These are phyloP conservation scores for Acanthamoeba pearcei DNA, from an alignment of 208 protist species.

Conservation along the genomic window DNA sequence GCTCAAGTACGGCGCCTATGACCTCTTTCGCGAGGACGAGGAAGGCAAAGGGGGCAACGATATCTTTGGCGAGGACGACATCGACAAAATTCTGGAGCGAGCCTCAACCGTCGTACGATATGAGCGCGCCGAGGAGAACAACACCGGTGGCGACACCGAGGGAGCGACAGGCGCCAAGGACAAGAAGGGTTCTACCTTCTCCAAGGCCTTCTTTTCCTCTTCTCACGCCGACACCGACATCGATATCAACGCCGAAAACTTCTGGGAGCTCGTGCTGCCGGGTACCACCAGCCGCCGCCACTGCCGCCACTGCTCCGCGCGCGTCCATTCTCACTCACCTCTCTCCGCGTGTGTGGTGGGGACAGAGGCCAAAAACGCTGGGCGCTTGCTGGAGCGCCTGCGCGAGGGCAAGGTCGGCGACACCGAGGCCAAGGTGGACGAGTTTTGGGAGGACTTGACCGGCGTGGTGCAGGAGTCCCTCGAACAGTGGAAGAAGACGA, in stretches of 20 bases:
- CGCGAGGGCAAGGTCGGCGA: constrained; percentile 11
- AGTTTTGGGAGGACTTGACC: constrained; percentile 58
- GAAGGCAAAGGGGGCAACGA: constrained; percentile 26
- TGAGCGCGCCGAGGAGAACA: background rate
- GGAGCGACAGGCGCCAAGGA: constrained; percentile 32
- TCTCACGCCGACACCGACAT: constrained; percentile 67
- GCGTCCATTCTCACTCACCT: too few species aligned
- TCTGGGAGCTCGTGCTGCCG: constrained; percentile 86
- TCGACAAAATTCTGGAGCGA: constrained; percentile 83
- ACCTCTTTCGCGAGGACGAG: constrained; percentile 78
- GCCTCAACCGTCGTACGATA: constrained; percentile 74
- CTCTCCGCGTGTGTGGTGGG: background rate
- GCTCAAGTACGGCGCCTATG: constrained; percentile 87
- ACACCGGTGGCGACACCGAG: background rate
- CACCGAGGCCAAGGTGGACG: constrained; percentile 2
- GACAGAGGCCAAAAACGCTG: constrained; percentile 53
- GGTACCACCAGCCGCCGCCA: background rate
- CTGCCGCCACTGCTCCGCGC: too few species aligned
- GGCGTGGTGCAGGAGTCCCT: constrained; percentile 20
- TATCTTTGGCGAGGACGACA: constrained; percentile 44
- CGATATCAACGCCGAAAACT: constrained; percentile 87
- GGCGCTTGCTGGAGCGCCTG: constrained; percentile 8
- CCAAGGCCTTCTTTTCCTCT: constrained; percentile 79
- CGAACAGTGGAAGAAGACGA: constrained; percentile 51
- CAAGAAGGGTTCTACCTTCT: constrained; percentile 75